Base-by-base conservation (phyloP, 2,329 filamentous ascomycete species). In the Escovopsis sp. region DNA sequence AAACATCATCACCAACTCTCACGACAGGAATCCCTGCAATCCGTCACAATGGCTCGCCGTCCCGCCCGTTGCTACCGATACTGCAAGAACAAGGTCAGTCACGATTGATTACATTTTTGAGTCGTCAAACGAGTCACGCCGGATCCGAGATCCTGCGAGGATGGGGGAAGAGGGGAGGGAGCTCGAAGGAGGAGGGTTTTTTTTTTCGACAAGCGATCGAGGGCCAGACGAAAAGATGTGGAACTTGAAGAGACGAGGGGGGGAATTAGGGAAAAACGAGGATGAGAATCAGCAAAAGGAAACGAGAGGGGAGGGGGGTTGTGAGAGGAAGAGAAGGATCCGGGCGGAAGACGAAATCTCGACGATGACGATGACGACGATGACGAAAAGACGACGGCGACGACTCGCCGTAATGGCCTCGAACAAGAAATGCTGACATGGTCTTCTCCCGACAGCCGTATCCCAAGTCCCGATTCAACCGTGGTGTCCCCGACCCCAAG, bases 391-490 rank as follows among this genome's bases (percentile, higher is more conserved):
- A 33, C 11, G 33, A 7, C 15, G 33, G 33, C 33, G 15, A 33
- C 12, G n/a, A 45, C 41, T 45, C 15, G 15, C 23, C 28, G 37
- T 23, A 34, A 23, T 23, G 23, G 23, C 23, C 23, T 23, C 23
- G 23, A 23, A 32, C 28, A n/a, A 19, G 26, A 23, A 12, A 44
- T 32, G 49, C 53, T 55, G 45, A 54, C 48, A 32, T 42, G 26
- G 18, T 37, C 40, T 11, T 32, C 36, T 42, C 40, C 44, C 45
- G 18, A 12, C 43, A 91, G 83, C 86, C 89, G 70, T 96, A 95
- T 74, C 91, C 91, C 61, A 98, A 98, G 84, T 95, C 88, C 61
- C 86, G 91, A 63, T 98, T 96, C 85, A 98, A 98, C 85, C 88
- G 91, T 78, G 91, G 91, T 96, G 88, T 95, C 57, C 75, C 77